A percentile compares a stretch with the other conserved stretches of the same genome.
Evolutionary conservation across 352 stramenopile genomes (phyloP).

Genomic region (Lagenidium sp.): DNA sequence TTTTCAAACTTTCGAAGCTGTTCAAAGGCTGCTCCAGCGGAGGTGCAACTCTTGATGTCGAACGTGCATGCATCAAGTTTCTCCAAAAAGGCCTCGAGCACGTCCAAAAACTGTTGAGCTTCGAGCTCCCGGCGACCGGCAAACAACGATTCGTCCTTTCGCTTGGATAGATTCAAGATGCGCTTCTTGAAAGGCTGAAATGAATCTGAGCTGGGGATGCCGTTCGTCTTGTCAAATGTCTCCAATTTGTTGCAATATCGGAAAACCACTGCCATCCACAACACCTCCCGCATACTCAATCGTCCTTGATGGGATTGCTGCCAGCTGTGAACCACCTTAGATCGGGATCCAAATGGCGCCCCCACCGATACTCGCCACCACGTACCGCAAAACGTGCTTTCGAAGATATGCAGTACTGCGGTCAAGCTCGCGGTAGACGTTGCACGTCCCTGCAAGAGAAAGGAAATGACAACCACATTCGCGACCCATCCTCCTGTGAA

Average conservation of each 20-base stretch:
- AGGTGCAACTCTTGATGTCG: slow-evolving; percentile 37
- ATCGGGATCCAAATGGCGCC: background rate
- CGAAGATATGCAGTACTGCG: slow-evolving; percentile 73
- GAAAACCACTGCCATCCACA: slow-evolving; percentile 79
- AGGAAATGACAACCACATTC: too few relatives aligned
- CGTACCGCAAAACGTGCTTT: slow-evolving; percentile 61
- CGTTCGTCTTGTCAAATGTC: slow-evolving; percentile 71
- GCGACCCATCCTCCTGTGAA: too few relatives aligned
- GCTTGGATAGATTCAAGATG: slow-evolving; percentile 42
- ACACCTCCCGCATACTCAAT: slow-evolving; percentile 55
- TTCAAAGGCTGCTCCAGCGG: slow-evolving; percentile 47
- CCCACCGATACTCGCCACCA: background rate
- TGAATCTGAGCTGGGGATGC: slow-evolving; percentile 62
- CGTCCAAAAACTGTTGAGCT: slow-evolving; percentile 42
- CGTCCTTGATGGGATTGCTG: slow-evolving; percentile 61
- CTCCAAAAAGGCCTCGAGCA: slow-evolving; percentile 56
- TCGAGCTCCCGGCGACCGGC: slow-evolving; percentile 54
- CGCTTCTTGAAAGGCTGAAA: slow-evolving; percentile 63
- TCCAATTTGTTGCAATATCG: slow-evolving; percentile 78
- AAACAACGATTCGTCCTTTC: slow-evolving; percentile 37
- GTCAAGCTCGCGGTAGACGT: slow-evolving; percentile 79
- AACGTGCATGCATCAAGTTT: slow-evolving; percentile 54
- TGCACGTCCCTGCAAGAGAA: slow-evolving; percentile 46
- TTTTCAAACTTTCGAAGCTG: slow-evolving; percentile 51
- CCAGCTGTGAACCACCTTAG: too few relatives aligned